Base-by-base conservation (phyloP, 2,329 filamentous ascomycete species). In the Zymoseptoria brevis region DNA sequence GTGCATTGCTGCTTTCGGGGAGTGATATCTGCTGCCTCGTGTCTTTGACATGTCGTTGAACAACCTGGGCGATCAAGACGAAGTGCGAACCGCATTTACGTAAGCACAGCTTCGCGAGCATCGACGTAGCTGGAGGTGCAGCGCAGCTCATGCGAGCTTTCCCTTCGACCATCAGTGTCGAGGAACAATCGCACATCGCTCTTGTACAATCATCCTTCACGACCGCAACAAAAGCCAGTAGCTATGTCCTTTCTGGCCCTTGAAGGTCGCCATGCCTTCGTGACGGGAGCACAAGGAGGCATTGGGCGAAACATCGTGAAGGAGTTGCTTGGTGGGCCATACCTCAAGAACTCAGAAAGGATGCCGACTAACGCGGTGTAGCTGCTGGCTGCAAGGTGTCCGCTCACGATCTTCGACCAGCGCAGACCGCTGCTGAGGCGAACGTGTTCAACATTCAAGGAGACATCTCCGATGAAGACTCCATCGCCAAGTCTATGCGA, bases 301-400 rank as follows among this genome's bases (percentile, higher is more conserved):
- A 81, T 83, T 68, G 81, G 81, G 1, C 72, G 71, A 45, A 75
- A 76, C 9, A 78, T 78, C 11, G 78, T 82, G 4, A 72, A 74
- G 54, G 80, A 83, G 64, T 81, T 84, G 55, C 67, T 82, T 57
- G 75, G 80, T 82, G 73, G 50, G 74, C 35, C 35, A n/a, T 52
- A 24, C 24, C 22, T 22, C 19, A 50, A 19, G 22, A 19, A n/a
- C 19, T 19, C 9, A n/a, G 11, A 41, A 13, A 13, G 16, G 24
- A 19, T 24, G 19, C 13, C n/a, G 3, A 22, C 57, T 66, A 26
- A 63, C 35, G 19, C 6, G 8, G 26, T 13, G 24, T 64, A 81
- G 80, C 73, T 22, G 76, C 80, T 65, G 80, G 80, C 54, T 83
- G 80, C 70, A 80, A 77, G 67, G 80, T 83, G 24, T 80, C 80